Evolutionary conservation across 73 alveolate species (phyloP).

Genomic region (Paramecium octaurelia): DNA sequence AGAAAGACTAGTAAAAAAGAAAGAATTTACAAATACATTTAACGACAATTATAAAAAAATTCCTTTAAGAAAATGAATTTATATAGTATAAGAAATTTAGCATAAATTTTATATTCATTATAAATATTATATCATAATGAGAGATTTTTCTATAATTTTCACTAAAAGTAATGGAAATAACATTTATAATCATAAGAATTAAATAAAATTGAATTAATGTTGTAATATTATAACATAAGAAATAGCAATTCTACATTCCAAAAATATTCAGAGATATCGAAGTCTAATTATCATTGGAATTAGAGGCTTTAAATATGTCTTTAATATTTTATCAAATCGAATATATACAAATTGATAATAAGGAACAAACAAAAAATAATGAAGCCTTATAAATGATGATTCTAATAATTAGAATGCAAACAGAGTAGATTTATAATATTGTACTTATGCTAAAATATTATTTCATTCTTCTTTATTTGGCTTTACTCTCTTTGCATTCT

Average conservation of each 20-base stretch:
- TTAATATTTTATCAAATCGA: too few species aligned
- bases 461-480: slow-evolving; percentile 62
- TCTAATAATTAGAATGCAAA: neutral
- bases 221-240: neutral
- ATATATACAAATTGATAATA: too few species aligned
- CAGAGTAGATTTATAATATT: slow-evolving; percentile 1
- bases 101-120: neutral
- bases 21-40: slow-evolving; percentile 57
- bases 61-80: slow-evolving; percentile 60
- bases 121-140: neutral
- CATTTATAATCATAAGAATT: too few species aligned
- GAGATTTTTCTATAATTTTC: neutral
- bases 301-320: too few species aligned
- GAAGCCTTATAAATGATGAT: neutral
- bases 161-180: neutral
- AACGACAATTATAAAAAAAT: slow-evolving; percentile 52
- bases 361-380: too few species aligned
- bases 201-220: neutral
- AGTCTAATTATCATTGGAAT: neutral
- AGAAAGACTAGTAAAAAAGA: slow-evolving; percentile 28
- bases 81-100: neutral
- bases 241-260: neutral
- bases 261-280: neutral
- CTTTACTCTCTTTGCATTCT: slow-evolving; percentile 73
- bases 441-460: neutral